Percentiles rank a stretch among this genome's conserved stretches.
phyloP scores from a whole-genome alignment of 768 basidiomycete species.

The Lepiota brunneoincarnata region DNA sequence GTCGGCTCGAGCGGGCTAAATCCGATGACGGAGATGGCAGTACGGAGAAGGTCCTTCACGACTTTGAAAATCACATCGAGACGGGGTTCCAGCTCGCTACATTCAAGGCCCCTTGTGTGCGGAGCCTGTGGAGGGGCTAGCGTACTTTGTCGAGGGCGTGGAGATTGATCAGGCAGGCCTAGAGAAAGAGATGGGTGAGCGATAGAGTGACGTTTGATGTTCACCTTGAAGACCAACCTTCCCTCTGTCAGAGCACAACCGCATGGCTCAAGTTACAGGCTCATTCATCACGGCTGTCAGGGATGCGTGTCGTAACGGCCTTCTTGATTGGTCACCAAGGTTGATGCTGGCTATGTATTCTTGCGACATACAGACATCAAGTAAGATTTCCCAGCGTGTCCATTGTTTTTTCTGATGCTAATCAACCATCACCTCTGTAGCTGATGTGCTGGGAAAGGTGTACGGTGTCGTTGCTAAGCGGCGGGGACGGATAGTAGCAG shows the following conservation, averaged over 20 bases:
- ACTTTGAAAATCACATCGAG: conserved; percentile 84
- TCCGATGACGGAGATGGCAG: conserved; percentile 27
- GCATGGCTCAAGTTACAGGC: conserved; percentile 82
- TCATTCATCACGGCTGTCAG: conserved; percentile 86
- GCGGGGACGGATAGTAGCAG: conserved; percentile 88
- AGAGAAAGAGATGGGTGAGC: conserved; percentile 65
- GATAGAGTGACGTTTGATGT: not conserved
- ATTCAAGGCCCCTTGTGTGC: conserved; percentile 94
- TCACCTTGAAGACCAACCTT: not conserved
- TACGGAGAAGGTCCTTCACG: conserved; percentile 33
- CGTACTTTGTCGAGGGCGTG: conserved; percentile 82
- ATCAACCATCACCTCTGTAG: conserved; percentile 34
- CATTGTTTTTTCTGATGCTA: conserved; percentile 13
- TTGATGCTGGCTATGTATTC: conserved; percentile 98
- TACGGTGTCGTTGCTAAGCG: conserved; percentile 93
- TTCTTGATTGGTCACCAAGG: conserved; percentile 97
- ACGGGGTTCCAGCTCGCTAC: conserved; percentile 94
- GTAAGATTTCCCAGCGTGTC: conserved; percentile 44
- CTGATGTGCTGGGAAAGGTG: conserved; percentile 96
- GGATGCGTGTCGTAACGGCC: conserved; percentile 85
- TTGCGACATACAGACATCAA: conserved; percentile 97
- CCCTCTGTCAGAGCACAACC: conserved; percentile 60
- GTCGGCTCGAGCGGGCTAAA: conserved; percentile 42
- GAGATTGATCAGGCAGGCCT: conserved; percentile 58
- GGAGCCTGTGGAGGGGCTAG: conserved; percentile 92